Evolutionary conservation across 805 yeast species (phyloP).

Genomic region (Tetrapisispora namnaoensis): DNA sequence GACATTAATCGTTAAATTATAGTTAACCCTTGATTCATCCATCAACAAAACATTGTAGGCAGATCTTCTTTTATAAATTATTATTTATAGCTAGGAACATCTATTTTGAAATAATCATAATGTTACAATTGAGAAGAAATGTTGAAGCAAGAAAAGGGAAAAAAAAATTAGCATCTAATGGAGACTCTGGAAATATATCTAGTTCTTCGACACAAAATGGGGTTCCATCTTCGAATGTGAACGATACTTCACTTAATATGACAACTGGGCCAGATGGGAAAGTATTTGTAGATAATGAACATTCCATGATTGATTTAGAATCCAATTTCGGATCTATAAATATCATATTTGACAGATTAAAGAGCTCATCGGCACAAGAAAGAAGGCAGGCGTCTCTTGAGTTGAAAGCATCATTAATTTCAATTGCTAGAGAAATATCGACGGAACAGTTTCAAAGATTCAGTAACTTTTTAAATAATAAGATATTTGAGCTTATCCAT

Average conservation of each 20-base stretch:
- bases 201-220: conserved; percentile 13
- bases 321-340: conserved; percentile 27
- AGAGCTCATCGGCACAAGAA: conserved; percentile 29
- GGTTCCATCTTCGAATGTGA: conserved; percentile 1
- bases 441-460: conserved; percentile 73
- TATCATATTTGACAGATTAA: conserved; percentile 30
- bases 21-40: too few relatives aligned
- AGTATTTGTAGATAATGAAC: conserved; percentile 13
- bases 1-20: background rate
- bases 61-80: background rate
- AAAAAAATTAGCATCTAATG: conserved; percentile 16
- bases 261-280: conserved; percentile 12
- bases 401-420: conserved; percentile 55
- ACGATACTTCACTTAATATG: conserved; percentile 10
- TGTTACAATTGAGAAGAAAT: conserved; percentile 21
- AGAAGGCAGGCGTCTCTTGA: conserved; percentile 53
- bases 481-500: conserved; percentile 76
- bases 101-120: background rate
- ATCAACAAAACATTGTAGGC: background rate
- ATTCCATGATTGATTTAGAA: conserved; percentile 18
- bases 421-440: conserved; percentile 70
- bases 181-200: conserved; percentile 19
- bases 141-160: conserved; percentile 18
- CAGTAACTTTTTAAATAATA: conserved; percentile 77
- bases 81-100: background rate